A percentile compares a stretch with the other conserved stretches of the same genome.
Evolutionary conservation across 768 basidiomycete species (phyloP).

Genomic region (Lactarius sanguifluus): DNA sequence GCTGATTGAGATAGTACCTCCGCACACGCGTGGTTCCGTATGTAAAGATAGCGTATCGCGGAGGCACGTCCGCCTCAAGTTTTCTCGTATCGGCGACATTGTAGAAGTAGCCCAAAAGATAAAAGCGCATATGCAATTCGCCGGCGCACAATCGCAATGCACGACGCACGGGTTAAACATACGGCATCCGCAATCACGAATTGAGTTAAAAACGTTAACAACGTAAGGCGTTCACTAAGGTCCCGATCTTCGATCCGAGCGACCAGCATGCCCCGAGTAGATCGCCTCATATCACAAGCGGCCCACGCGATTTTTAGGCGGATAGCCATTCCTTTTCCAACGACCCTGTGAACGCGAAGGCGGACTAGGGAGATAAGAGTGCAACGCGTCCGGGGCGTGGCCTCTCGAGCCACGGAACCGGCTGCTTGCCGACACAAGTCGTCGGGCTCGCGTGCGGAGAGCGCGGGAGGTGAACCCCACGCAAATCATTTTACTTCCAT

Average conservation of each 20-base stretch:
- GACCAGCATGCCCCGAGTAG: not conserved
- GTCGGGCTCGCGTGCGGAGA: slow-evolving; percentile 10
- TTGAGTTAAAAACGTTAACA: slow-evolving; percentile 21
- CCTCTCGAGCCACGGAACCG: slow-evolving; percentile 1
- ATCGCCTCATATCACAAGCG: slow-evolving; percentile 1
- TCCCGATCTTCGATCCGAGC: slow-evolving; percentile 15
- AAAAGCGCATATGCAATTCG: not conserved
- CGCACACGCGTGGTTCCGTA: slow-evolving; percentile 10
- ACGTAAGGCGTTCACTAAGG: not conserved
- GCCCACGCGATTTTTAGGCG: slow-evolving; percentile 1
- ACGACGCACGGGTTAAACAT: slow-evolving; percentile 13
- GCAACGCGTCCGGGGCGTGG: slow-evolving; percentile 15
- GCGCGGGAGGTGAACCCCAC: slow-evolving; percentile 10
- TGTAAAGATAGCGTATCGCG: slow-evolving; percentile 12
- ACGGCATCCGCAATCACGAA: not conserved
- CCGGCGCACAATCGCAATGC: not conserved
- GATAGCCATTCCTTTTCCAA: not conserved
- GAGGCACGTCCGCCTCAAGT: slow-evolving; percentile 13
- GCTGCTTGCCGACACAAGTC: slow-evolving; percentile 4
- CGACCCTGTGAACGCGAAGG: slow-evolving; percentile 1
- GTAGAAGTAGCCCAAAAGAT: slow-evolving; percentile 10
- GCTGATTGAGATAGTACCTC: slow-evolving; percentile 13
- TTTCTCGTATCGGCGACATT: slow-evolving; percentile 14
- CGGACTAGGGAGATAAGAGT: slow-evolving; percentile 11
- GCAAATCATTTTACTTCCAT: slow-evolving; percentile 18